These are phyloP conservation scores for Mrakia blollopis DNA, from an alignment of 768 basidiomycete genomes.

Conservation along the genomic window DNA sequence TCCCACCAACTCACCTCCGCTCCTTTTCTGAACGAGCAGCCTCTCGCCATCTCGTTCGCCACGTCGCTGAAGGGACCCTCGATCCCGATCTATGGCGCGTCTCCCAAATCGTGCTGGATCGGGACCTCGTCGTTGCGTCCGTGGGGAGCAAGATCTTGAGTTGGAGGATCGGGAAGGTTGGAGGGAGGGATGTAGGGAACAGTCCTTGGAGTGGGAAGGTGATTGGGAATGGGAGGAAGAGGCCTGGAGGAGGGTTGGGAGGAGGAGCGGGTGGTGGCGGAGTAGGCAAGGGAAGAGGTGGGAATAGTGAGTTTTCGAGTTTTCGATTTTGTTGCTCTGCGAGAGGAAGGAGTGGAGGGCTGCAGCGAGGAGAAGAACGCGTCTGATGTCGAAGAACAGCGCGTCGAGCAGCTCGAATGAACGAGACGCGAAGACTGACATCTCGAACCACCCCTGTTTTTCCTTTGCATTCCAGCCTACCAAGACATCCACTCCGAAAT, in stretches of 20 bases:
- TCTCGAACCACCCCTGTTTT: neutral
- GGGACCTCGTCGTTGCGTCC: constrained; percentile 21
- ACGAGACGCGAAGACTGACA: neutral
- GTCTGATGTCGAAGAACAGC: too few relatives aligned
- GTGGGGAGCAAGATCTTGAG: constrained; percentile 25
- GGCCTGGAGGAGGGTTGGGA: neutral
- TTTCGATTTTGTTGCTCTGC: neutral
- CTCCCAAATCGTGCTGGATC: constrained; percentile 24
- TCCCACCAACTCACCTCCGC: constrained; percentile 12
- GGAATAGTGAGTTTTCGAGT: constrained; percentile 1
- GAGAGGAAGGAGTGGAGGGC: too few relatives aligned
- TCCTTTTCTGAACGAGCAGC: constrained; percentile 29
- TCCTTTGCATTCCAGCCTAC: neutral
- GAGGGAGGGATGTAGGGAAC: constrained; percentile 18
- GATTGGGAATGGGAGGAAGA: constrained; percentile 11
- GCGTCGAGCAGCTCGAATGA: too few relatives aligned
- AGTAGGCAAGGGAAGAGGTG: constrained; percentile 11
- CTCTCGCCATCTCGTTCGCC: constrained; percentile 1
- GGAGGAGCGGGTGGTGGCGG: constrained; percentile 3
- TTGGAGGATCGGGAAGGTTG: constrained; percentile 22
- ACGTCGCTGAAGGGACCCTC: constrained; percentile 21
- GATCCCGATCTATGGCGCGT: constrained; percentile 29
- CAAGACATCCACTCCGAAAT: constrained; percentile 29
- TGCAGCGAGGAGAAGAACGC: too few relatives aligned
- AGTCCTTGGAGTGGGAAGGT: constrained; percentile 31